phyloP scores from a whole-genome alignment of 345 rosid genomes.

The Arabis hirsuta region DNA sequence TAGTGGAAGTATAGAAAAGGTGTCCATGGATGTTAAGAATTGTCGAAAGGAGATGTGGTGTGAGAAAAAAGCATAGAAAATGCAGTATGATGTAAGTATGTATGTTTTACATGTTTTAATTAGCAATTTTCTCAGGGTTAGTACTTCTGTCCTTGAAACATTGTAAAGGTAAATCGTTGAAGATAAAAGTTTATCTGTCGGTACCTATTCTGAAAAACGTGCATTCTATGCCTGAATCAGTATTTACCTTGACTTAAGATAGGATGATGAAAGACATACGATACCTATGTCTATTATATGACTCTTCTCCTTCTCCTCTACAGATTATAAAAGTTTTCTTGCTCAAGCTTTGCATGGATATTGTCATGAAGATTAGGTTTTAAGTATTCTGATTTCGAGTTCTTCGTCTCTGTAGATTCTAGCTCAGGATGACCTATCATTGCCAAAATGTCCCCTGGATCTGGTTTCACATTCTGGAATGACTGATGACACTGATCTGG shows the following conservation, averaged over 20 bases:
- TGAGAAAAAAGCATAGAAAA: conserved; percentile 16
- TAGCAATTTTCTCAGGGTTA: conserved; percentile 2
- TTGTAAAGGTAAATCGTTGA: conserved; percentile 11
- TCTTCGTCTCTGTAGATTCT: conserved; percentile 48
- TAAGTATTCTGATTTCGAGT: conserved; percentile 14
- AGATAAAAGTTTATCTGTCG: not conserved
- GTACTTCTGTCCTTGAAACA: conserved; percentile 9
- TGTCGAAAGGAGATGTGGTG: conserved; percentile 2
- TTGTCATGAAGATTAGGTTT: not conserved
- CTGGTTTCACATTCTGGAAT: conserved; percentile 52
- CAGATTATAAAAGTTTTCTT: conserved; percentile 6
- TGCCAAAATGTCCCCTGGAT: conserved; percentile 46
- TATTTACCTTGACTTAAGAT: conserved; percentile 20
- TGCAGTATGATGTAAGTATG: conserved; percentile 6
- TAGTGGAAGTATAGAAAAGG: not conserved
- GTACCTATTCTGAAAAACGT: conserved; percentile 2
- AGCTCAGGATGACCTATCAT: conserved; percentile 43
- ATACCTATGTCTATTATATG: conserved; percentile 1
- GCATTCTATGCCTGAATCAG: conserved; percentile 1
- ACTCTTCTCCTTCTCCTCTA: not conserved
- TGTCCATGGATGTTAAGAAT: not conserved
- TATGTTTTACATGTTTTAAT: not conserved
- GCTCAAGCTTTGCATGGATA: not conserved
- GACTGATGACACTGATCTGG: conserved; percentile 49
- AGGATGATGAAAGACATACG: conserved; percentile 19